Conservation (phyloP, 225 moss, liverwort and hornwort genomes). For the Anthoceros angustus region DNA sequence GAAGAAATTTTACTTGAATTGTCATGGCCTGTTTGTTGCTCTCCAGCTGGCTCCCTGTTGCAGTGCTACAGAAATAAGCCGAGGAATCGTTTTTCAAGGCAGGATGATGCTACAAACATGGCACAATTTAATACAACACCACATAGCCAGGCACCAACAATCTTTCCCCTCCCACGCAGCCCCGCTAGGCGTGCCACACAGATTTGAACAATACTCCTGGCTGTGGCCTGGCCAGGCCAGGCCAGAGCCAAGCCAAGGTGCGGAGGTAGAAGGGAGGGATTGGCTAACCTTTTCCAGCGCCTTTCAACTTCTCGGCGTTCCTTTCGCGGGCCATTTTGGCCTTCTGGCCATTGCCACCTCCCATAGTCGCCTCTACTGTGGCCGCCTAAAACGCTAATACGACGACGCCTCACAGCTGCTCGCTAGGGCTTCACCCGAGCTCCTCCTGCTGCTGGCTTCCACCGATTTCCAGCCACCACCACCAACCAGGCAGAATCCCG, state of each 20-base stretch:
- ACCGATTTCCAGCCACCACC: too few species aligned
- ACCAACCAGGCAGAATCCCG: too few species aligned
- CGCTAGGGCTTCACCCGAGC: too few species aligned
- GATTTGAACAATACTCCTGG: too few species aligned
- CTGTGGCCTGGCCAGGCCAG: neutral
- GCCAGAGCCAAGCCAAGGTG: neutral
- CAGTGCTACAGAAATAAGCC: neutral
- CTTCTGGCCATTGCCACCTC: slow-evolving; percentile 97
- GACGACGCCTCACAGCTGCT: too few species aligned
- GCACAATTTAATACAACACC: neutral
- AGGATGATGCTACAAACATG: neutral
- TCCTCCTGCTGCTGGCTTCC: too few species aligned
- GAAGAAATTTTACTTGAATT: slow-evolving; percentile 20
- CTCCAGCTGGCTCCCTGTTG: slow-evolving; percentile 67
- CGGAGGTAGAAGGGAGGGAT: neutral
- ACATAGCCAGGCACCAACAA: neutral
- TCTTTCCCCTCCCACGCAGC: too few species aligned
- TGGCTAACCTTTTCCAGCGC: slow-evolving; percentile 25
- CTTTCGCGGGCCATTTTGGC: slow-evolving; percentile 99
- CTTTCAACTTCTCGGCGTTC: slow-evolving; percentile 70
- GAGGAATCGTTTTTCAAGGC: neutral
- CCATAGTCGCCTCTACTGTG: slow-evolving; percentile 25
- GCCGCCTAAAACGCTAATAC: too few species aligned
- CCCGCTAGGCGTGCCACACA: too few species aligned
- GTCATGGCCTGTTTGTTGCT: slow-evolving; percentile 99